Conservation (phyloP, 2,329 filamentous ascomycete species). For the Fusarium miscanthi region DNA sequence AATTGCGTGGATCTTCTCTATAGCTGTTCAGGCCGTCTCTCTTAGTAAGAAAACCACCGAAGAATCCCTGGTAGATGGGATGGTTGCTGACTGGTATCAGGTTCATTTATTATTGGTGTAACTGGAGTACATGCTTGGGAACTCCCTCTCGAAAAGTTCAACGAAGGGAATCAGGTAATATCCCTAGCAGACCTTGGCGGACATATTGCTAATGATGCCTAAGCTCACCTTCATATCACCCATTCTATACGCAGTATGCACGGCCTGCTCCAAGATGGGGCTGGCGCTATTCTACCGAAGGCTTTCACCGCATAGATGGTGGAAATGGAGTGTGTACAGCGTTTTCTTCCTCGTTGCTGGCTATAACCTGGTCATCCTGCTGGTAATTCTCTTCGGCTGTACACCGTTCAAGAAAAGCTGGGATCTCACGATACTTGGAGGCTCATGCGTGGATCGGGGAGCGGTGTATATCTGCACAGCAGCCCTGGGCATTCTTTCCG, state of each 20-base stretch:
- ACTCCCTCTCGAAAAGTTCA: slow-evolving; percentile 39
- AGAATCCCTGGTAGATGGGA: too few relatives aligned
- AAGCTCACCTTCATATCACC: slow-evolving; percentile 40
- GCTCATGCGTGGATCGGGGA: slow-evolving; percentile 54
- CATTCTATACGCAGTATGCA: slow-evolving; percentile 40
- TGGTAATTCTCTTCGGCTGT: slow-evolving; percentile 54
- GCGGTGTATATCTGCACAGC: slow-evolving; percentile 49
- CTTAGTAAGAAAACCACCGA: slow-evolving; percentile 22
- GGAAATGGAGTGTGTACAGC: slow-evolving; percentile 47
- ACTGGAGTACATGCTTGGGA: slow-evolving; percentile 50
- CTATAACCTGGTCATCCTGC: slow-evolving; percentile 49
- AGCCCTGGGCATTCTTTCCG: slow-evolving; percentile 59
- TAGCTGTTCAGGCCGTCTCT: slow-evolving; percentile 27
- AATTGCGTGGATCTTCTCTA: slow-evolving; percentile 38
- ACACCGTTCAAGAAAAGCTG: slow-evolving; percentile 48
- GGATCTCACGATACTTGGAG: slow-evolving; percentile 46
- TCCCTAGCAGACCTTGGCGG: fast-evolving
- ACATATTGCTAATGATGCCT: background rate
- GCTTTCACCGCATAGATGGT: slow-evolving; percentile 51
- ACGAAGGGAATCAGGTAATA: slow-evolving; percentile 17
- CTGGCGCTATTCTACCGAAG: slow-evolving; percentile 54
- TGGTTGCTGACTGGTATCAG: background rate
- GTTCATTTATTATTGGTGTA: slow-evolving; percentile 17
- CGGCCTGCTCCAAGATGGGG: slow-evolving; percentile 51
- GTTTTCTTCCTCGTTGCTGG: slow-evolving; percentile 47